Base-by-base conservation (phyloP, 306 rosid genomes). In the Dalbergia oliveri region DNA sequence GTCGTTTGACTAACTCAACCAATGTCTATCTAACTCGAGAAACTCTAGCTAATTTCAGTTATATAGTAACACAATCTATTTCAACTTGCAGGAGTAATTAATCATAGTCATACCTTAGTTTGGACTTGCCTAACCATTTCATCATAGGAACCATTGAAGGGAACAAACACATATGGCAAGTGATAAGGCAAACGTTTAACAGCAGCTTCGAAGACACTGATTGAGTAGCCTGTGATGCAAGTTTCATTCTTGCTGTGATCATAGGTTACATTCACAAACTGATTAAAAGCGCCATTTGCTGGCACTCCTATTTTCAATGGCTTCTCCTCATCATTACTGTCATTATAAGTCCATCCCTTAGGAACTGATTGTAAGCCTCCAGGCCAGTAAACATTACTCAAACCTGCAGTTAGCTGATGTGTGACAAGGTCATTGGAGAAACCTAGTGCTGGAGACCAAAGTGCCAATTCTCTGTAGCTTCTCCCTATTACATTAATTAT, bases 401-500 rank as follows among this genome's bases (percentile, higher is more conserved):
- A 54, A 62, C 21, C 41, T 57, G 57, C 85, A 23, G 6, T n/a
- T 60, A 12, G 34, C 15, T 61, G 14, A 33, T 62, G 66, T 47
- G 67, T 73, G 9, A 44, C 73, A 11, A 72, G n/a, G 45, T 19
- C 77, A 19, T 82, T 82, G 4, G 77, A 71, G 75, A 89, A 86
- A 68, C 93, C 91, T 26, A 59, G 66, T 45, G 14, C 9, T 19
- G 80, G 80, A 39, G 92, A 87, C 97, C 97, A 92, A 59, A 86
- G 70, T n/a, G 73, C 88, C 62, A 86, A 23, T 72, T 86, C 86
- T 76, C 72, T 83, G 69, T 88, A 86, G 81, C 88, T 78, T 82
- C 61, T 88, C 4, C 88, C 91, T 43, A 79, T 72, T 83, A 92
- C 87, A 57, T 90, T 86, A 39, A 90, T 85, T 83, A 92, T 86